Evolutionary conservation across 495 filamentous ascomycete genomes (phyloP).

Genomic region (Xylaria acuta): DNA sequence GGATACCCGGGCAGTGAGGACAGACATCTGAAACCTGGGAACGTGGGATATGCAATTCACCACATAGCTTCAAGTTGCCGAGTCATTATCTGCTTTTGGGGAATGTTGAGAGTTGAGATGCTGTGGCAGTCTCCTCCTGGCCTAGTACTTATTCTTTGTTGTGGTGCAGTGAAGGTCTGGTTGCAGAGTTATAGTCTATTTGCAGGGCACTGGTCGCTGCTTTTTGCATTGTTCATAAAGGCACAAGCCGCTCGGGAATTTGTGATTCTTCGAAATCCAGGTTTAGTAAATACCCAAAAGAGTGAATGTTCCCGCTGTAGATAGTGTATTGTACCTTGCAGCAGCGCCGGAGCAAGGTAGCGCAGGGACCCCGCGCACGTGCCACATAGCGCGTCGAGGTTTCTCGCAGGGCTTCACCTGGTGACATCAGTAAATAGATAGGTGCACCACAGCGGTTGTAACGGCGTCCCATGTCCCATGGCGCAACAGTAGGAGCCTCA

Average conservation of each 20-base stretch:
- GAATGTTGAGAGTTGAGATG: background rate
- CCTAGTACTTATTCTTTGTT: background rate
- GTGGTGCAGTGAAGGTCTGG: background rate
- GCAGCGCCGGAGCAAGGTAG: constrained; percentile 2
- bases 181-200: background rate
- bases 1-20: background rate
- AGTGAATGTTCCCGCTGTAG: background rate
- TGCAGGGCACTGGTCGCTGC: background rate
- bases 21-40: constrained; percentile 8
- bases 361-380: constrained; percentile 15
- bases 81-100: background rate
- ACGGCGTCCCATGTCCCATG: constrained; percentile 19
- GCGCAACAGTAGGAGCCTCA: constrained; percentile 17
- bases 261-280: background rate
- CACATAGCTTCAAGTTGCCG: background rate
- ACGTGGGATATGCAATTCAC: background rate
- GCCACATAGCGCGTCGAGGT: constrained; percentile 15
- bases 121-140: background rate
- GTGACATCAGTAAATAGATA: constrained; percentile 25
- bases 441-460: background rate
- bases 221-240: too few relatives aligned
- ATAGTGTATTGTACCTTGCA: background rate
- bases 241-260: too few relatives aligned
- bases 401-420: background rate
- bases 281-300: too few relatives aligned